Conservation (phyloP, 2,329 filamentous ascomycete species). For the Botrytis fragariae region DNA sequence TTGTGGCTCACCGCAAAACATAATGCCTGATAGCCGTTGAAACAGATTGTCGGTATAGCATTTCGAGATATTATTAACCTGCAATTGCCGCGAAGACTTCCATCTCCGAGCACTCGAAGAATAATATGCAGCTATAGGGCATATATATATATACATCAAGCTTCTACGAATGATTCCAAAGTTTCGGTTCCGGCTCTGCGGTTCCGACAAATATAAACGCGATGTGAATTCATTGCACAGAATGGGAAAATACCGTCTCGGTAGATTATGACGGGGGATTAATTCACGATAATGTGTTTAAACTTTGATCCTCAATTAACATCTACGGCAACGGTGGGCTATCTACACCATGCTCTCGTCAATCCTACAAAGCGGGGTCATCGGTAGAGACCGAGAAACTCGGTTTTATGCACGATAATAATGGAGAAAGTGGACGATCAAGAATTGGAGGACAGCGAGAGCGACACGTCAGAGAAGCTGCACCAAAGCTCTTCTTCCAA, state of each 20-base stretch:
- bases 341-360: neutral
- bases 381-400: conserved; percentile 7
- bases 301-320: neutral
- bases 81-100: neutral
- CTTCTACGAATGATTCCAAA: neutral
- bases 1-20: neutral
- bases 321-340: neutral
- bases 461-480: conserved; percentile 15
- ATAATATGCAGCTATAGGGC: neutral
- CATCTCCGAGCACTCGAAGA: neutral
- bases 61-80: neutral
- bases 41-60: neutral
- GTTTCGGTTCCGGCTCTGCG: neutral
- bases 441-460: conserved; percentile 8
- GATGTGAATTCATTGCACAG: neutral
- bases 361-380: conserved; percentile 6
- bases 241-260: neutral
- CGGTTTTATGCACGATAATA: conserved; percentile 13
- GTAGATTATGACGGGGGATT: neutral
- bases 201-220: neutral
- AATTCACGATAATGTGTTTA: neutral
- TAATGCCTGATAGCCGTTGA: neutral
- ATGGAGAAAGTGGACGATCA: conserved; percentile 13
- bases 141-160: neutral
- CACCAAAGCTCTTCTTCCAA: neutral